phyloP scores from a whole-genome alignment of 208 protist species.

The Leishmania tarentolae region DNA sequence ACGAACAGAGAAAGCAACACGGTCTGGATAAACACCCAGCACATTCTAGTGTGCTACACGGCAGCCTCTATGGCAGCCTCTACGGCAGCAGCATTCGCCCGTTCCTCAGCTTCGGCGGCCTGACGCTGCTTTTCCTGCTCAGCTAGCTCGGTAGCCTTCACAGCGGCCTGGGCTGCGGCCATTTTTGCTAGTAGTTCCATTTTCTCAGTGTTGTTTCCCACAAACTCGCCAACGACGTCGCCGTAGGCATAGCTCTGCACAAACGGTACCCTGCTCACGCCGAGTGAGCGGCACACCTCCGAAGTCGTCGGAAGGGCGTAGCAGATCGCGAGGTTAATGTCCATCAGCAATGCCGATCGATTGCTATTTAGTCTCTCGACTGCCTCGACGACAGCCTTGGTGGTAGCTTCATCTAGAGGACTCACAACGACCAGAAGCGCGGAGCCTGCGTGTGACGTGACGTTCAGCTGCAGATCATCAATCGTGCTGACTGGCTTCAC shows the following conservation, averaged over 20 bases:
- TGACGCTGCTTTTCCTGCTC: constrained; percentile 30
- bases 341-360: constrained; percentile 40
- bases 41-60: not conserved
- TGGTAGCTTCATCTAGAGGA: constrained; percentile 47
- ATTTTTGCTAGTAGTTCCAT: constrained; percentile 61
- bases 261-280: constrained; percentile 49
- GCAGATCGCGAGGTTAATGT: constrained; percentile 62
- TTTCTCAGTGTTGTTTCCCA: constrained; percentile 79
- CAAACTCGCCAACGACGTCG: constrained; percentile 43
- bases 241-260: constrained; percentile 71
- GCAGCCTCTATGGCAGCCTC: constrained; percentile 13
- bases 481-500: constrained; percentile 46
- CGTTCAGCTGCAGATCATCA: constrained; percentile 55
- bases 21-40: not conserved
- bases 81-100: constrained; percentile 5
- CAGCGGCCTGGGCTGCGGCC: constrained; percentile 38
- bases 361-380: constrained; percentile 75
- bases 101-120: constrained; percentile 3
- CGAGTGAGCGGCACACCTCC: constrained; percentile 50
- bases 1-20: not conserved
- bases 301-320: constrained; percentile 41
- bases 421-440: constrained; percentile 67
- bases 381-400: constrained; percentile 45
- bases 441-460: constrained; percentile 38
- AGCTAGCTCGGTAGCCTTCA: constrained; percentile 34